A percentile compares a stretch with the other conserved stretches of the same genome.
phyloP scores from a whole-genome alignment of 257 asterid species.

The Nicotiana otophora region DNA sequence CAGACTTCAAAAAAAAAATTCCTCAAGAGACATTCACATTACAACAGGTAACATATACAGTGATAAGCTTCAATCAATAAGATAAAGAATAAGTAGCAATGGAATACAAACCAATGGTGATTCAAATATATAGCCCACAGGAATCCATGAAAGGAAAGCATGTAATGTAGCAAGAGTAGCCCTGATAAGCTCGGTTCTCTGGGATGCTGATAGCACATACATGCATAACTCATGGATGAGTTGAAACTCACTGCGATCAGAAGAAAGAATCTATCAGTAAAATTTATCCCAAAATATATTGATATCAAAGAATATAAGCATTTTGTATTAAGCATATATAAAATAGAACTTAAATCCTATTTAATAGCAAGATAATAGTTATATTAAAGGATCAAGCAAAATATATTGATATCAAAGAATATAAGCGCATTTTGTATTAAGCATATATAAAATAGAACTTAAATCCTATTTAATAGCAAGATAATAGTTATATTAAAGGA shows the following conservation, averaged over 20 bases:
- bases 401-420: too few species aligned
- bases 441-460: too few species aligned
- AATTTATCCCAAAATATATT: neutral
- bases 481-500: neutral
- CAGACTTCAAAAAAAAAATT: neutral
- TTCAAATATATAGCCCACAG: constrained; percentile 94
- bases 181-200: constrained; percentile 90
- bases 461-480: neutral
- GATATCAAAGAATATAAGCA: neutral
- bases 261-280: neutral
- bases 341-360: neutral
- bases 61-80: neutral
- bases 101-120: constrained; percentile 79
- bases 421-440: neutral
- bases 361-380: neutral
- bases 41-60: neutral
- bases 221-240: constrained; percentile 94
- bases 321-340: neutral
- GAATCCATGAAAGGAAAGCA: constrained; percentile 98
- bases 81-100: constrained; percentile 15
- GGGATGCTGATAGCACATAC: constrained; percentile 86
- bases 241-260: constrained; percentile 75
- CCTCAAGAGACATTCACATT: neutral
- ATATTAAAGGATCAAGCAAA: neutral
- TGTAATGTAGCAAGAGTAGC: constrained; percentile 92